These are phyloP conservation scores for Lactarius pseudohatsudake DNA, from an alignment of 768 basidiomycete genomes.

Conservation along the genomic window DNA sequence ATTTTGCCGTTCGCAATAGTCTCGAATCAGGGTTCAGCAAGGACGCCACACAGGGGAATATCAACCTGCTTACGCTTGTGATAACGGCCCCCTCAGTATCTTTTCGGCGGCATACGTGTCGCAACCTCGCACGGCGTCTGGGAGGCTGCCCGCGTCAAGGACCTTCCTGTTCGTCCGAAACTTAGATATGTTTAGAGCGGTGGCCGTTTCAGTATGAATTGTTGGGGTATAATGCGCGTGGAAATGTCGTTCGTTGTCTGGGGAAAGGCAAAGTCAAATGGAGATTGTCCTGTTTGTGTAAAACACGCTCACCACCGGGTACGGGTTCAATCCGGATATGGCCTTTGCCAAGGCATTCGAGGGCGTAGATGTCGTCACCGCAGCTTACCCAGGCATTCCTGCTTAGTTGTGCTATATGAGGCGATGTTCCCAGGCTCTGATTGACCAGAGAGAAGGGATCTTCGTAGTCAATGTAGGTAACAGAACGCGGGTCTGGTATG, in stretches of 20 bases:
- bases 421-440: slow-evolving; percentile 45
- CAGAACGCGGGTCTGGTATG: slow-evolving; percentile 55
- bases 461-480: slow-evolving; percentile 76
- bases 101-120: slow-evolving; percentile 64
- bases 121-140: slow-evolving; percentile 62
- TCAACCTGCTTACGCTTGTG: slow-evolving; percentile 47
- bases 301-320: slow-evolving; percentile 1
- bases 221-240: slow-evolving; percentile 56
- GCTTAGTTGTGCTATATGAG: slow-evolving; percentile 56
- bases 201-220: slow-evolving; percentile 29
- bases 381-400: slow-evolving; percentile 77
- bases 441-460: slow-evolving; percentile 64
- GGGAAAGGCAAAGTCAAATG: neutral
- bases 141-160: slow-evolving; percentile 52
- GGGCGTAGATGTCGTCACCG: slow-evolving; percentile 65
- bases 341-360: slow-evolving; percentile 74
- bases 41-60: slow-evolving; percentile 11
- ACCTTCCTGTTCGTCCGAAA: slow-evolving; percentile 38
- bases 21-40: slow-evolving; percentile 37
- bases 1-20: slow-evolving; percentile 60
- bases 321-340: slow-evolving; percentile 59
- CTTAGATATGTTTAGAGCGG: slow-evolving; percentile 21
- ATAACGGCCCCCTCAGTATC: slow-evolving; percentile 50
- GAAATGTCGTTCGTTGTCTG: slow-evolving; percentile 38
- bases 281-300: neutral